Evolutionary conservation across 1,284 basidiomycete genomes (phyloP).

Genomic region (Pseudozyma tsukubaensis): DNA sequence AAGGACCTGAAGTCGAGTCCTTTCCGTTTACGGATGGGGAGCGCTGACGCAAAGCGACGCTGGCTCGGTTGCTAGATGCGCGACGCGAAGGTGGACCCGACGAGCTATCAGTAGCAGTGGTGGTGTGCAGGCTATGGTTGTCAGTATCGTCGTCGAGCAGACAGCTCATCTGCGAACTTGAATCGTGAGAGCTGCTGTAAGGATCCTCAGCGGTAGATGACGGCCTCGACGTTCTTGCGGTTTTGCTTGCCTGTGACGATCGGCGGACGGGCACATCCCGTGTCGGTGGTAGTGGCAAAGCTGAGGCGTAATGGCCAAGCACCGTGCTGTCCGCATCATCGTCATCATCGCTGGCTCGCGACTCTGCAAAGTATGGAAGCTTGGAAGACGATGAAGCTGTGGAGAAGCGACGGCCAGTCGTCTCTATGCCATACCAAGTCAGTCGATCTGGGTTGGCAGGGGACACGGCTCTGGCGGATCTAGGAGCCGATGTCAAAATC

Average conservation of each 20-base stretch:
- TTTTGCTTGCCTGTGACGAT: not conserved
- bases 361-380: not conserved
- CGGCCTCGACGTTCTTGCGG: not conserved
- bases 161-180: conserved; percentile 10
- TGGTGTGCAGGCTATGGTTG: conserved; percentile 20
- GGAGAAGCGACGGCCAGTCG: not conserved
- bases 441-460: conserved; percentile 13
- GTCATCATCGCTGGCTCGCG: conserved; percentile 18
- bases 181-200: conserved; percentile 22
- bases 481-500: not conserved
- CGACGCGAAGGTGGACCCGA: conserved; percentile 15
- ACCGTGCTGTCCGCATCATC: conserved; percentile 40
- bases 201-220: conserved; percentile 20
- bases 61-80: conserved; percentile 3
- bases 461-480: not conserved
- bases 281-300: conserved; percentile 20
- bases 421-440: conserved; percentile 29
- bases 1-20: not conserved
- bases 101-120: conserved; percentile 12
- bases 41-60: conserved; percentile 6
- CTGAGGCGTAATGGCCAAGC: conserved; percentile 24
- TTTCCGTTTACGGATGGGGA: not conserved
- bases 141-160: conserved; percentile 25
- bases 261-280: not conserved
- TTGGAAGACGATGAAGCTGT: not conserved